Evolutionary conservation across 2,329 filamentous ascomycete genomes (phyloP), one percentile per base, ranked within the genome.

Genomic region (Venturia pyrina): DNA sequence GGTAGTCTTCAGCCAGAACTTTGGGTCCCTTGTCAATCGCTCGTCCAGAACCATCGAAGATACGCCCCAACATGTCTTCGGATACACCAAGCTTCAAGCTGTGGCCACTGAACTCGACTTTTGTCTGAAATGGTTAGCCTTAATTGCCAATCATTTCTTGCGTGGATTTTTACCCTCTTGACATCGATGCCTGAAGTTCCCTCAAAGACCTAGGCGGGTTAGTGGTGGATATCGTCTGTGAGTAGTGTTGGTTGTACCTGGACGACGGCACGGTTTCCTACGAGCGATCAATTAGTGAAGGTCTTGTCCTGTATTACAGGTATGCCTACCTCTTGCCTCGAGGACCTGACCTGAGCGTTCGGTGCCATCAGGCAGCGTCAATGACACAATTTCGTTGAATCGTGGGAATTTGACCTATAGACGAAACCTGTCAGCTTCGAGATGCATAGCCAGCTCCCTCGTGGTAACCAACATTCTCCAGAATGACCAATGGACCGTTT

Each of bases 11-110:
- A 64, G 95, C 93, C 70, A 99, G 82, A 73, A 99, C 95, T 82
- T 97, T 98, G 68, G 95, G 95, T 65, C 96, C 95, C 82, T 98
- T 99, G 82, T 99, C 95, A 78, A 99, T 99, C 72, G 96, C 90
- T 78, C 93, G 89, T 75, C 95, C 95, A 68, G 95, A 98, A 74
- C 95, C 95, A 82, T 99, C 93, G 76, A 99, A 99, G 78, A 98
- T 92, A 82, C 96, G 93, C 70, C 95, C 95, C 80, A 99, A 81
- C 95, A 99, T 99, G 82, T 99, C 95, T 81, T 99, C 96, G 64
- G 95, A 98, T 68, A 99, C 95, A 79, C 95, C 95, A 64, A 99
- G 89, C 86, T 98, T 98, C 82, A 99, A 82, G 82, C 91, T 98
- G 81, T 97, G 86, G 68, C 95, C 95, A 41, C 90, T 96, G 79